These are phyloP conservation scores for Aspergillus carlsbadensis DNA, from an alignment of 495 filamentous ascomycete species.

Conservation along the genomic window DNA sequence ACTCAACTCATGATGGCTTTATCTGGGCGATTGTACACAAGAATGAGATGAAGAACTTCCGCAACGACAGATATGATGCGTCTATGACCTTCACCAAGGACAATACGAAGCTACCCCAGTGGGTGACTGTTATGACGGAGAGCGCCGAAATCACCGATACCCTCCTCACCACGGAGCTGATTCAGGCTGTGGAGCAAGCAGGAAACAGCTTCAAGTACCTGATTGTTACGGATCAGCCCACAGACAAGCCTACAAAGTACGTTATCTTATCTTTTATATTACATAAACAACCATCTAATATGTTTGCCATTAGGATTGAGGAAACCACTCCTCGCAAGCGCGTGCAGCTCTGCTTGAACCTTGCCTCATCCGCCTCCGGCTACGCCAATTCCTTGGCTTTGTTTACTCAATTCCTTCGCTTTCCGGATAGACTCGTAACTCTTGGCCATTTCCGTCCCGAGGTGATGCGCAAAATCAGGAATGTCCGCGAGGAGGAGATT, in stretches of 20 bases:
- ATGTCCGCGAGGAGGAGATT: constrained; percentile 77
- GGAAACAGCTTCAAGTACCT: constrained; percentile 84
- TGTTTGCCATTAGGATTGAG: constrained; percentile 64
- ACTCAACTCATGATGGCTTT: constrained; percentile 83
- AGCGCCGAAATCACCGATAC: constrained; percentile 92
- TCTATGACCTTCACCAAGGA: constrained; percentile 92
- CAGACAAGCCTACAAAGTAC: constrained; percentile 87
- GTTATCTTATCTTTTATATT: no score
- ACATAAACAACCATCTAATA: no score
- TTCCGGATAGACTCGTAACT: constrained; percentile 76
- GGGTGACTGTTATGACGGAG: constrained; percentile 95
- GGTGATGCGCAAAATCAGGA: constrained; percentile 78
- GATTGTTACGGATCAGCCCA: constrained; percentile 86
- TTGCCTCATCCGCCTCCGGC: constrained; percentile 58
- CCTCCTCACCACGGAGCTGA: constrained; percentile 78
- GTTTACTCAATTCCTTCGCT: constrained; percentile 78
- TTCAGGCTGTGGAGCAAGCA: constrained; percentile 75
- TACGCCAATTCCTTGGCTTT: constrained; percentile 71
- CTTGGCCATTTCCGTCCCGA: constrained; percentile 84
- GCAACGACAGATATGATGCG: constrained; percentile 92
- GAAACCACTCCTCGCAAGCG: constrained; percentile 86
- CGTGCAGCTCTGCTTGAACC: constrained; percentile 68
- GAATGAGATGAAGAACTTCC: constrained; percentile 82
- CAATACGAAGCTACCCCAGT: constrained; percentile 81
- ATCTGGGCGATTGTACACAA: constrained; percentile 97